Percentiles rank a stretch among this genome's conserved stretches.
These are phyloP conservation scores for Luzula sylvatica DNA, from an alignment of 176 grass and related monocot genomes.

Conservation along the genomic window DNA sequence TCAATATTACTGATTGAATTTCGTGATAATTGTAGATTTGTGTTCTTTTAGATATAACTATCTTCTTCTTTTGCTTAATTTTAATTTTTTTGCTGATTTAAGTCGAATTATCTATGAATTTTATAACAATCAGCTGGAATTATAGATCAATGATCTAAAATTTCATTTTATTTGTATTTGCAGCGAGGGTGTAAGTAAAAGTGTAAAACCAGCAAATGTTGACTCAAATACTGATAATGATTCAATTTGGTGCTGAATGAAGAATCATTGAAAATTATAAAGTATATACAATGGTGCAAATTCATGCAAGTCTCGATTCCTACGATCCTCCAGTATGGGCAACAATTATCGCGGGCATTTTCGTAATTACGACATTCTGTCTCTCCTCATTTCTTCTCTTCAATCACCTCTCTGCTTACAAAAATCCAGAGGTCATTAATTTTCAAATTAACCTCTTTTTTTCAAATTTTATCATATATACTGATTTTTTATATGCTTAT, in stretches of 20 bases:
- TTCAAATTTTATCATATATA: background rate
- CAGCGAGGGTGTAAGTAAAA: too few species aligned
- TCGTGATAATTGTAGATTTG: background rate
- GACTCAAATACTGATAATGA: too few species aligned
- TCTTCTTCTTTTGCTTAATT: too few species aligned
- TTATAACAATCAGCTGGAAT: too few species aligned
- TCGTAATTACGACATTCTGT: slow-evolving; percentile 30
- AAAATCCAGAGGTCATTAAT: slow-evolving; percentile 68
- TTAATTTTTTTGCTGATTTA: too few species aligned
- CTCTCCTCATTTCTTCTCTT: slow-evolving; percentile 65
- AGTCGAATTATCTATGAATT: too few species aligned
- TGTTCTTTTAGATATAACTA: background rate
- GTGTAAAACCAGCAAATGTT: too few species aligned
- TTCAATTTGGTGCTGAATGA: background rate
- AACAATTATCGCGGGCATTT: slow-evolving; percentile 30
- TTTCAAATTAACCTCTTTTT: slow-evolving; percentile 2
- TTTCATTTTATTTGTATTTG: too few species aligned
- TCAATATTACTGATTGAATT: background rate
- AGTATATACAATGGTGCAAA: slow-evolving; percentile 29
- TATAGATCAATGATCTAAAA: too few species aligned
- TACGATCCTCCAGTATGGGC: slow-evolving; percentile 50
- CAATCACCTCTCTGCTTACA: slow-evolving; percentile 70
- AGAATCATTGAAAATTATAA: background rate
- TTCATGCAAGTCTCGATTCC: slow-evolving; percentile 24
- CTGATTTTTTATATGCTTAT: background rate